Conservation (phyloP, 2,329 filamentous ascomycete species). For the Alternaria alternata region DNA sequence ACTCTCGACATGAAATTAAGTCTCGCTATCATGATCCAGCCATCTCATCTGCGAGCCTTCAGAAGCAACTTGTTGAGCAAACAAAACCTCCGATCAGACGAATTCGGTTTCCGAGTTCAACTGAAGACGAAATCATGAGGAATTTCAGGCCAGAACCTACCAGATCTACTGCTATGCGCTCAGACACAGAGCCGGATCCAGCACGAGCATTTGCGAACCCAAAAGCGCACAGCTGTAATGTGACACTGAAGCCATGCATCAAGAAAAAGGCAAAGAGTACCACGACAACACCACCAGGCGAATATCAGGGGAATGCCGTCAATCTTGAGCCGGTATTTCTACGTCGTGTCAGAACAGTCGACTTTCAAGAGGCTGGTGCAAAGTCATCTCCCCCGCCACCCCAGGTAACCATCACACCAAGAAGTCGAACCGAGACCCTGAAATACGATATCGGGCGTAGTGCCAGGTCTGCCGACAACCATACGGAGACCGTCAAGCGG, state of each 20-base stretch:
- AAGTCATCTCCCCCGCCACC: constrained; percentile 13
- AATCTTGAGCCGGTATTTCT: constrained; percentile 10
- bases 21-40: constrained; percentile 18
- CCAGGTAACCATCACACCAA: constrained; percentile 5
- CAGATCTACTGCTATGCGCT: constrained; percentile 3
- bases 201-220: background rate
- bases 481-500: background rate
- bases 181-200: constrained; percentile 14
- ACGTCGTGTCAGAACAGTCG: constrained; percentile 42
- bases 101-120: background rate
- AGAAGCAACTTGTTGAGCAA: constrained; percentile 19
- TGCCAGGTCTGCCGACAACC: background rate
- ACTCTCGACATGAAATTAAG: constrained; percentile 9
- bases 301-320: background rate
- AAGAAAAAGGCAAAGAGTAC: constrained; percentile 37
- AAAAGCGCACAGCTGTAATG: background rate
- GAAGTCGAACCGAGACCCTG: background rate
- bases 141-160: constrained; percentile 3
- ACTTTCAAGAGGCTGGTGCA: constrained; percentile 32
- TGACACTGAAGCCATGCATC: constrained; percentile 39
- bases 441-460: background rate
- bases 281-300: constrained; percentile 25
- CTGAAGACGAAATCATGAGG: constrained; percentile 8
- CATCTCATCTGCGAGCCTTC: constrained; percentile 16
- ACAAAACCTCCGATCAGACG: constrained; percentile 11